A percentile compares a stretch with the other conserved stretches of the same genome.
These are phyloP conservation scores for Sordariomycetes sp. DNA, from an alignment of 2,329 filamentous ascomycete species.

Conservation along the genomic window DNA sequence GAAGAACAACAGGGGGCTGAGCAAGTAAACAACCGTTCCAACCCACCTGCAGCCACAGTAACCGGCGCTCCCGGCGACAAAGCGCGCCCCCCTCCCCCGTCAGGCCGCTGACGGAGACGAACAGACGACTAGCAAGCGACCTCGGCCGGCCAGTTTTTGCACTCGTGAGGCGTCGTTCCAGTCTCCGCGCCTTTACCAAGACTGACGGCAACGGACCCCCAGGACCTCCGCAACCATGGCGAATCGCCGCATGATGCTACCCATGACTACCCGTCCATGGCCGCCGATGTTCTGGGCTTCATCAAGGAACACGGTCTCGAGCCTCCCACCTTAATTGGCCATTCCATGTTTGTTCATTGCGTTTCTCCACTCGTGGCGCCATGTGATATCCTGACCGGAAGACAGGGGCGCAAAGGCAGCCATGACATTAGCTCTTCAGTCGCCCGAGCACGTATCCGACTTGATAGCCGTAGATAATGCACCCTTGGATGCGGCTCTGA, in stretches of 20 bases:
- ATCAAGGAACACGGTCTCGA: conserved; percentile 57
- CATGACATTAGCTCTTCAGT: conserved; percentile 70
- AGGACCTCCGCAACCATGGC: conserved; percentile 90
- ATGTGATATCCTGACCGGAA: neutral
- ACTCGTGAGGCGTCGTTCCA: conserved; percentile 39
- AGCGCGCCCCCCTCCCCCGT: neutral
- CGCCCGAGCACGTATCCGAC: conserved; percentile 52
- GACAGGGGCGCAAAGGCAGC: conserved; percentile 77
- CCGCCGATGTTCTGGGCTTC: conserved; percentile 70
- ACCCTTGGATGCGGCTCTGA: conserved; percentile 66
- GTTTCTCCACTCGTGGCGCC: neutral
- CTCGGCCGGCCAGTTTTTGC: conserved; percentile 71
- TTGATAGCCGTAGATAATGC: conserved; percentile 86
- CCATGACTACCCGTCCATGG: conserved; percentile 76
- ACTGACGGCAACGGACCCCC: conserved; percentile 7
- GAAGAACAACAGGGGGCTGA: conserved; percentile 87
- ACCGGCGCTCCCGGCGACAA: neutral
- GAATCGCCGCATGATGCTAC: conserved; percentile 64
- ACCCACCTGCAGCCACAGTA: neutral
- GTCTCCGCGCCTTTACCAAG: conserved; percentile 5
- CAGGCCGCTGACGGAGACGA: conserved; percentile 20
- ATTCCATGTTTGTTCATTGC: conserved; percentile 62
- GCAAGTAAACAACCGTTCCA: conserved; percentile 48
- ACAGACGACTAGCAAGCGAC: conserved; percentile 61
- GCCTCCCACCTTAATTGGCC: conserved; percentile 69